Conservation (phyloP, 2,329 filamentous ascomycete genomes). For the Exophiala spinifera region DNA sequence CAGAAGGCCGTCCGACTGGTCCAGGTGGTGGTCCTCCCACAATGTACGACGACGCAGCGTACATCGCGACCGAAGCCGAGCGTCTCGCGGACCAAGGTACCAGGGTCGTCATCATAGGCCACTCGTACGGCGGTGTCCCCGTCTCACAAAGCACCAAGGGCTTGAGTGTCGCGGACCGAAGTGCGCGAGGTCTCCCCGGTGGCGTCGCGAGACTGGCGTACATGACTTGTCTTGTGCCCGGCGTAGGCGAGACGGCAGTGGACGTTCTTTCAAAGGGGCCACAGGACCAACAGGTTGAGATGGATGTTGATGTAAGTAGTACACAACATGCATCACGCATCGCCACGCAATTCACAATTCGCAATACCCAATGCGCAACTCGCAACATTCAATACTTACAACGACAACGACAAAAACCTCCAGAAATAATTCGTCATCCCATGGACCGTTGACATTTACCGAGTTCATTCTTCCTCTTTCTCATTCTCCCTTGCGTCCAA, state of each 20-base stretch:
- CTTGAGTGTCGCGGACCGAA: slow-evolving; percentile 31
- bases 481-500: no score
- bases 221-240: slow-evolving; percentile 36
- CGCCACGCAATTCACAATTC: no score
- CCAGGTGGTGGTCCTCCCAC: slow-evolving; percentile 23
- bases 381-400: no score
- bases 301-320: slow-evolving; percentile 8
- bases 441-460: no score
- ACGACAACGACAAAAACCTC: no score
- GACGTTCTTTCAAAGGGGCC: slow-evolving; percentile 1
- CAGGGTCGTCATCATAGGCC: slow-evolving; percentile 32
- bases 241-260: slow-evolving; percentile 26
- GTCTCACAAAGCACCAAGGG: slow-evolving; percentile 21
- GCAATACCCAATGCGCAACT: no score
- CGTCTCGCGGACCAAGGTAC: slow-evolving; percentile 21
- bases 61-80: slow-evolving; percentile 23
- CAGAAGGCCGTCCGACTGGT: slow-evolving; percentile 19
- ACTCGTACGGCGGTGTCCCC: slow-evolving; percentile 34
- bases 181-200: slow-evolving; percentile 29
- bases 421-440: no score
- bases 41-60: slow-evolving; percentile 32
- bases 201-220: slow-evolving; percentile 36
- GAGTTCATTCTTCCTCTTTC: no score
- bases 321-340: no score
- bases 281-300: not conserved